phyloP scores from a whole-genome alignment of 2,329 filamentous ascomycete genomes.

The Fusarium vanettenii region DNA sequence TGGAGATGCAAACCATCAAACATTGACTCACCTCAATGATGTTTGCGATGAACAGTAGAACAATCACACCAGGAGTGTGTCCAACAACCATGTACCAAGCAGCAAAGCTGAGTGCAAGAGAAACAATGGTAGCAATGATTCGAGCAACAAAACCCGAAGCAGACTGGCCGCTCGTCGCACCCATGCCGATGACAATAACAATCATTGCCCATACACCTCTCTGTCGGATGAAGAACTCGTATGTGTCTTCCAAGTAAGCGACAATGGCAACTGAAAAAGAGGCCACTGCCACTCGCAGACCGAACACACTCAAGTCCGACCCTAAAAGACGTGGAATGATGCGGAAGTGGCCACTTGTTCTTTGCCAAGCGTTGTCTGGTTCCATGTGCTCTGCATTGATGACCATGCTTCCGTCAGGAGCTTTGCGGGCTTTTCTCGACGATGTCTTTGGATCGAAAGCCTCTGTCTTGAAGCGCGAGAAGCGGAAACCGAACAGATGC shows the following conservation, averaged over 20 bases:
- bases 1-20: not conserved
- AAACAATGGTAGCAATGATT: conserved; percentile 9
- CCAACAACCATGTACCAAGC: conserved; percentile 19
- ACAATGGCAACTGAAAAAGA: conserved; percentile 18
- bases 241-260: conserved; percentile 15
- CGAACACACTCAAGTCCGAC: conserved; percentile 19
- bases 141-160: conserved; percentile 19
- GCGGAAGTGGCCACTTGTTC: conserved; percentile 7
- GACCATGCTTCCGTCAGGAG: conserved; percentile 6
- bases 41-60: conserved; percentile 18
- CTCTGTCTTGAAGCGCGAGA: not conserved
- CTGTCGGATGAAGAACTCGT: conserved; percentile 18
- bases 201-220: conserved; percentile 25
- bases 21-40: conserved; percentile 10
- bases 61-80: conserved; percentile 16
- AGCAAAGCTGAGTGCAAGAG: conserved; percentile 10
- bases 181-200: conserved; percentile 24
- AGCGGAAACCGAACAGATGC: not conserved
- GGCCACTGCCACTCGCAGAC: conserved; percentile 16
- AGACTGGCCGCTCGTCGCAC: conserved; percentile 20
- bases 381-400: conserved; percentile 20
- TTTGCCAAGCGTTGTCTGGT: conserved; percentile 14
- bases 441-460: not conserved
- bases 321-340: conserved; percentile 9
- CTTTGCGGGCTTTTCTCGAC: not conserved